A percentile compares a stretch with the other conserved stretches of the same genome.
Evolutionary conservation across 208 protist species (phyloP).

Genomic region (Leishmania gerbilli): DNA sequence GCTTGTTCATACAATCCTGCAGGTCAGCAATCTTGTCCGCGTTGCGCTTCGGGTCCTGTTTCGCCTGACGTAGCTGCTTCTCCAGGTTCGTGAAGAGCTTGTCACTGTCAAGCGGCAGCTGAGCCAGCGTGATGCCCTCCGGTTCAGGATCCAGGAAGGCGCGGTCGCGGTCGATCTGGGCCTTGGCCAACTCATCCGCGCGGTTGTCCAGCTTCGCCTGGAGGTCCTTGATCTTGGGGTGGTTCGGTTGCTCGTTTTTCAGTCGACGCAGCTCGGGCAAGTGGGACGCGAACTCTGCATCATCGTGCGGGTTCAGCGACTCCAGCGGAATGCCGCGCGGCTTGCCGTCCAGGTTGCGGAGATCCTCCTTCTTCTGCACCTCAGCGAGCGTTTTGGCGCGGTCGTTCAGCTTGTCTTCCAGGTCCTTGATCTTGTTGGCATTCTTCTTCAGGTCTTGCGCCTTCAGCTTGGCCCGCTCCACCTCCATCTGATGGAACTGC

Average conservation of each 20-base stretch:
- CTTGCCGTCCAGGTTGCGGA: slow-evolving; percentile 49
- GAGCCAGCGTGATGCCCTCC: slow-evolving; percentile 65
- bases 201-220: slow-evolving; percentile 56
- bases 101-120: slow-evolving; percentile 69
- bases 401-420: slow-evolving; percentile 72
- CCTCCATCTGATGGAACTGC: slow-evolving; percentile 66
- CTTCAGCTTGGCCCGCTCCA: slow-evolving; percentile 76
- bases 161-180: slow-evolving; percentile 58
- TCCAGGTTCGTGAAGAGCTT: slow-evolving; percentile 62
- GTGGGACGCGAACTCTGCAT: slow-evolving; percentile 53
- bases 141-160: slow-evolving; percentile 65
- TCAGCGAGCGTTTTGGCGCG: slow-evolving; percentile 59
- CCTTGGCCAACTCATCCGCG: slow-evolving; percentile 50
- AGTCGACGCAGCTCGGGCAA: slow-evolving; percentile 67
- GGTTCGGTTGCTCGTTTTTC: slow-evolving; percentile 60
- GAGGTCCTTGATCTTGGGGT: slow-evolving; percentile 47
- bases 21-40: slow-evolving; percentile 52
- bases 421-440: slow-evolving; percentile 46
- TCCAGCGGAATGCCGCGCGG: slow-evolving; percentile 66
- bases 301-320: slow-evolving; percentile 61
- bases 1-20: slow-evolving; percentile 60
- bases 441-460: slow-evolving; percentile 58
- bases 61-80: slow-evolving; percentile 58
- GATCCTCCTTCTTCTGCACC: slow-evolving; percentile 59
- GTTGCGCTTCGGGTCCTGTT: slow-evolving; percentile 53